These are phyloP conservation scores for Clathrospora elynae DNA, from an alignment of 2,329 filamentous ascomycete species.

Conservation along the genomic window DNA sequence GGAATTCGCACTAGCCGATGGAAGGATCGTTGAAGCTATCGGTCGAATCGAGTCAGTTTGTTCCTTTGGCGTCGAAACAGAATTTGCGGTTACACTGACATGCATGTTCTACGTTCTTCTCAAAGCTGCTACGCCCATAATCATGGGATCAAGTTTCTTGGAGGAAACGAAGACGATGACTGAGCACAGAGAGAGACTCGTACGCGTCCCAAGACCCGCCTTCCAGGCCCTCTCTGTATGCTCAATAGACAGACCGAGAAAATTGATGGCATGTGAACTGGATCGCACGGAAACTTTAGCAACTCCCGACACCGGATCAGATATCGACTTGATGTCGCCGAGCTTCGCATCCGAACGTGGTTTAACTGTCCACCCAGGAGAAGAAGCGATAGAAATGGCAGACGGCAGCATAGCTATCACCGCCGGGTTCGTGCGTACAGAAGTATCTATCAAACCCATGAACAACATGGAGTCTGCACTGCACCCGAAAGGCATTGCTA, in stretches of 20 bases:
- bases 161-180: slow-evolving; percentile 16
- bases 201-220: slow-evolving; percentile 5
- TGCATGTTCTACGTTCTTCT: slow-evolving; percentile 15
- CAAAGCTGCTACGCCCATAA: slow-evolving; percentile 11
- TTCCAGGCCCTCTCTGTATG: slow-evolving; percentile 6
- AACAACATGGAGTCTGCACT: background rate
- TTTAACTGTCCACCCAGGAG: background rate
- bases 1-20: slow-evolving; percentile 9
- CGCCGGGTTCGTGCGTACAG: background rate
- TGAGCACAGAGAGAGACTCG: slow-evolving; percentile 7
- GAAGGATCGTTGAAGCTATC: slow-evolving; percentile 6
- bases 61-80: slow-evolving; percentile 1
- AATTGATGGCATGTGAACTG: slow-evolving; percentile 5
- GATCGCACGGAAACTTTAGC: slow-evolving; percentile 2
- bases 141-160: slow-evolving; percentile 16
- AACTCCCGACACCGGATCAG: slow-evolving; percentile 13
- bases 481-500: background rate
- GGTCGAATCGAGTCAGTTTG: slow-evolving; percentile 1
- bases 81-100: background rate
- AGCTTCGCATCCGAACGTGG: slow-evolving; percentile 1
- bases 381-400: slow-evolving; percentile 5
- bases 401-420: slow-evolving; percentile 8
- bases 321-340: slow-evolving; percentile 14
- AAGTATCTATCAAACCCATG: background rate
- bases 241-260: slow-evolving; percentile 3